phyloP scores from a whole-genome alignment of 345 rosid genomes.

The Melastoma malabathricum region DNA sequence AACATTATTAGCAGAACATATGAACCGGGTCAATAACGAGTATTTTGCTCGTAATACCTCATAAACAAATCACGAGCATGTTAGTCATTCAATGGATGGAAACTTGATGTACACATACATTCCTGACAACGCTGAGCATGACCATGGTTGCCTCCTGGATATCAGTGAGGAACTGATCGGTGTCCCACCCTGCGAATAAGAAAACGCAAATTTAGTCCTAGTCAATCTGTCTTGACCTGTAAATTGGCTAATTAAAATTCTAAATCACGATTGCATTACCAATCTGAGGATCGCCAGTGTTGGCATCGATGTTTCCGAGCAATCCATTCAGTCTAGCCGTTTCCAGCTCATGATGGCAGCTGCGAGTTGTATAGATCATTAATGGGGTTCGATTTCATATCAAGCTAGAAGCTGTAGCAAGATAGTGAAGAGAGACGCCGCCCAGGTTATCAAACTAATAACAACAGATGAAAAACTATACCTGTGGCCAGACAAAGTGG shows the following conservation, averaged over 20 bases:
- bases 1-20: background rate
- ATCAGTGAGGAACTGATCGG: conserved; percentile 87
- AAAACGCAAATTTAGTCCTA: conserved; percentile 1
- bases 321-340: conserved; percentile 80
- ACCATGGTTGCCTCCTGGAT: conserved; percentile 78
- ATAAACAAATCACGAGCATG: no score
- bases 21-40: no score
- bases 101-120: conserved; percentile 26
- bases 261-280: conserved; percentile 22
- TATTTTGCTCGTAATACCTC: no score
- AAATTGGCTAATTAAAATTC: background rate
- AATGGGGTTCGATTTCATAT: background rate
- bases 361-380: conserved; percentile 8
- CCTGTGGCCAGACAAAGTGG: conserved; percentile 95
- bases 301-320: conserved; percentile 86
- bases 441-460: background rate
- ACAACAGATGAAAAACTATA: conserved; percentile 7
- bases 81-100: background rate
- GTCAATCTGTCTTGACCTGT: background rate
- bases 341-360: conserved; percentile 92
- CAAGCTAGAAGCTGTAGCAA: background rate
- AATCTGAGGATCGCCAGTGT: conserved; percentile 86
- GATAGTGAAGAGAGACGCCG: no score
- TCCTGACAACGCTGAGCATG: conserved; percentile 77
- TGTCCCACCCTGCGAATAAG: conserved; percentile 67